Evolutionary conservation across 2,329 filamentous ascomycete genomes (phyloP).

Genomic region (Plectosphaerella sp.): DNA sequence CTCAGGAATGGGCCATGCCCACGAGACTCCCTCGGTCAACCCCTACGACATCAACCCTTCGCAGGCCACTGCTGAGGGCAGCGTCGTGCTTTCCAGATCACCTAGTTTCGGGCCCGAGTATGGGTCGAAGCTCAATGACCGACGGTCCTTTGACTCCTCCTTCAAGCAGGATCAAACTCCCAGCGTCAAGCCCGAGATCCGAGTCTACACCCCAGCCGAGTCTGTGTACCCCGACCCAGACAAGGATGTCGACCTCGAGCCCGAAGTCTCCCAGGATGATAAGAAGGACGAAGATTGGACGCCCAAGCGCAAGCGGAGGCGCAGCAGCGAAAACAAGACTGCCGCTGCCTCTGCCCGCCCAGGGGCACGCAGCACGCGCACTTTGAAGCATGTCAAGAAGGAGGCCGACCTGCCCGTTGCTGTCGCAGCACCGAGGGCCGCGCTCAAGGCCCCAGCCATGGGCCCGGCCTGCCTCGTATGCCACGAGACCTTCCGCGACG

Average conservation of each 20-base stretch:
- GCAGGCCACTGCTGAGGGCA: conserved; percentile 6
- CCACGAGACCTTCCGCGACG: conserved; percentile 38
- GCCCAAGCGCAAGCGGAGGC: conserved; percentile 8
- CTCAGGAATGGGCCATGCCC: neutral
- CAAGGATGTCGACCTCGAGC: conserved; percentile 11
- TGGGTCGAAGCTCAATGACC: neutral
- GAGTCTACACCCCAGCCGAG: neutral
- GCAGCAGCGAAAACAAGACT: conserved; percentile 2
- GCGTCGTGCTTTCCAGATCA: neutral
- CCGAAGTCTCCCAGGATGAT: conserved; percentile 8
- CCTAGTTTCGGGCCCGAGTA: neutral
- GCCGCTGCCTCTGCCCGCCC: neutral
- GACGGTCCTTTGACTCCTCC: neutral
- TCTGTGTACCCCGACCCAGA: conserved; percentile 6
- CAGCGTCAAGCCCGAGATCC: conserved; percentile 5
- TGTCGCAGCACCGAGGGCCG: no score
- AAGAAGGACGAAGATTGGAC: conserved; percentile 8
- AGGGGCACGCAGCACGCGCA: neutral
- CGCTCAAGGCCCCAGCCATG: no score
- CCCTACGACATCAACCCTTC: conserved; percentile 10
- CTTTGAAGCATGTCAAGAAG: neutral
- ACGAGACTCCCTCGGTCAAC: conserved; percentile 6
- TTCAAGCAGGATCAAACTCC: neutral
- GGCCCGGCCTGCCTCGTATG: conserved; percentile 28
- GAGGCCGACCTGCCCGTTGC: no score